Evolutionary conservation across 2,329 filamentous ascomycete genomes (phyloP).

Genomic region (Claviceps pusilla): DNA sequence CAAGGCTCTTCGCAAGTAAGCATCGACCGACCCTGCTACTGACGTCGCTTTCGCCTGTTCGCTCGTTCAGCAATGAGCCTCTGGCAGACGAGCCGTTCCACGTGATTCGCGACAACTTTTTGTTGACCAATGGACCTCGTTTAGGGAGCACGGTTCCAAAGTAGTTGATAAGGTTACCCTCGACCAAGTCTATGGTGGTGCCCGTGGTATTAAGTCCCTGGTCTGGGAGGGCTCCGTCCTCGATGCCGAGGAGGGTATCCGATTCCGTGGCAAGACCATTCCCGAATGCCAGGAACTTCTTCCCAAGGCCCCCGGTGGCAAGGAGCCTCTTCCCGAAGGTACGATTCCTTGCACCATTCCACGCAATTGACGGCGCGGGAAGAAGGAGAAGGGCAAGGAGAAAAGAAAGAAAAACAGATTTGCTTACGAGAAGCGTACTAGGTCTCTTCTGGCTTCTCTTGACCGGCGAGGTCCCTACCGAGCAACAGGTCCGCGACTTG

Average conservation of each 20-base stretch:
- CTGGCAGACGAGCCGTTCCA: not conserved
- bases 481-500: conserved; percentile 96
- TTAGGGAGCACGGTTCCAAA: conserved; percentile 84
- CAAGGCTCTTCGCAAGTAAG: conserved; percentile 93
- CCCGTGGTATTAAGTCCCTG: conserved; percentile 94
- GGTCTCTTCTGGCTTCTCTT: conserved; percentile 99
- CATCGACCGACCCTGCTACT: not conserved
- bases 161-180: conserved; percentile 95
- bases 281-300: conserved; percentile 96
- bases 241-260: conserved; percentile 96
- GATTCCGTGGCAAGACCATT: conserved; percentile 98
- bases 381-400: too few species aligned
- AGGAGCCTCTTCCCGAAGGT: conserved; percentile 95
- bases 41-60: not conserved
- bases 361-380: not conserved
- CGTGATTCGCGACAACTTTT: conserved; percentile 9
- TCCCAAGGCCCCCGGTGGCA: conserved; percentile 89
- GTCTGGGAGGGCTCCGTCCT: conserved; percentile 99
- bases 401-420: too few species aligned
- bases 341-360: conserved; percentile 8
- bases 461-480: conserved; percentile 91
- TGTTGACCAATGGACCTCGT: conserved; percentile 7
- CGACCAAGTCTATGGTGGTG: conserved; percentile 98
- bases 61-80: not conserved
- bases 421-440: conserved; percentile 15